Base-by-base conservation (phyloP, 2,329 filamentous ascomycete genomes). In the Tolypocladium tropicale region DNA sequence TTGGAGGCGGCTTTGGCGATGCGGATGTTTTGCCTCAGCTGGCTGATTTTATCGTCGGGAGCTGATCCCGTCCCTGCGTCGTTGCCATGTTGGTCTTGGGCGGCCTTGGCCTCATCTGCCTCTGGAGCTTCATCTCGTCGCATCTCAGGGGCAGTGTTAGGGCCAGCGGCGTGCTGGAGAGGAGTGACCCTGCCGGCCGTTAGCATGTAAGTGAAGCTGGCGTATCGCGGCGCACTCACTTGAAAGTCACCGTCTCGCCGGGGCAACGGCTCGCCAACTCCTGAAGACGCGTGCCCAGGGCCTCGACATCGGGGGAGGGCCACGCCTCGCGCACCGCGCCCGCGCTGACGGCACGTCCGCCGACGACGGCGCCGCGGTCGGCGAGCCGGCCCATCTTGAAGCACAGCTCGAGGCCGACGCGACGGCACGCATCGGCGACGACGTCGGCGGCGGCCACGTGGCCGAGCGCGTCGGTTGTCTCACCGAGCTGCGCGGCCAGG, bases 391-490 rank as follows among this genome's bases (percentile, higher is more conserved):
- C 55, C 39, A 67, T 43, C 46, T 66, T 64, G 7, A 67, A 39
- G 1, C 59, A 25, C 9, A 68, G 50, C 18, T 65, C 67, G 32
- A 59, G 55, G n/a, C 59, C 63, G 23, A 68, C 60, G 53, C 65
- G 66, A 59, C 58, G 50, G 34, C 62, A 67, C 25, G 61, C 57
- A 10, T 23, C n/a, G 11, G 55, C 23, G 4, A 62, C 37, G 39
- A n/a, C 34, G 2, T 1, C 30, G 28, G n/a, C 36, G 25, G 36
- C 50, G 30, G 25, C 9, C 32, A 10, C 36, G 36, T 3, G 7
- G 9, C 34, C 21, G 23, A 37, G 52, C 16, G 36, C 14, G 10
- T 23, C 33, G 6, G 52, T 43, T 2, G 25, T 14, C 23, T 16
- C 2, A 18, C 6, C 23, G 6, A 53, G 34, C 16, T 28, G 23